Conservation (phyloP, 2,329 filamentous ascomycete genomes). For the Aspergillus bombycis region DNA sequence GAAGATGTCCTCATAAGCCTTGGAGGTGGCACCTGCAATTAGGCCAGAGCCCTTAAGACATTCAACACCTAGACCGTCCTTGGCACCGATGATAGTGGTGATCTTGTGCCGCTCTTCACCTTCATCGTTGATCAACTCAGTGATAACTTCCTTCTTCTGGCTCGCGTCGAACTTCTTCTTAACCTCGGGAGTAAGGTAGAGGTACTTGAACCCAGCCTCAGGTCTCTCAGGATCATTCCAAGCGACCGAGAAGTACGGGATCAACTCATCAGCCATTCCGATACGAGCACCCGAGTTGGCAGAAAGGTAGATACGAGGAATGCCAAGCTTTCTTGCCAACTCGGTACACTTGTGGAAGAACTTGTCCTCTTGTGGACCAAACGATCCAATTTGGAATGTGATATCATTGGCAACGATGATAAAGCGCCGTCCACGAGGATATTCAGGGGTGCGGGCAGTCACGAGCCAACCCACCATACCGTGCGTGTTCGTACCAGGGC, state of each 20-base stretch:
- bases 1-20: constrained; percentile 98
- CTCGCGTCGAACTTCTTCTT: constrained; percentile 85
- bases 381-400: constrained; percentile 97
- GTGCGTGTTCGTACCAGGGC: constrained; percentile 91
- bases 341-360: constrained; percentile 99
- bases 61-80: constrained; percentile 96
- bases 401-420: constrained; percentile 99
- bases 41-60: constrained; percentile 96
- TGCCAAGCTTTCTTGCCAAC: constrained; percentile 87
- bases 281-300: constrained; percentile 98
- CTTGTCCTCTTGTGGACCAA: constrained; percentile 92
- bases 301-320: constrained; percentile 95
- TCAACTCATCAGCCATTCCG: constrained; percentile 93
- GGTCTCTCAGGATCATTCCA: constrained; percentile 87
- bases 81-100: constrained; percentile 85
- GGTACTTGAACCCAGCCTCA: constrained; percentile 91
- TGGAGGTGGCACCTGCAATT: constrained; percentile 95
- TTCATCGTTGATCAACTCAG: constrained; percentile 81
- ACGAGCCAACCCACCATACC: constrained; percentile 99
- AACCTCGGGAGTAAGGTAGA: constrained; percentile 85
- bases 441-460: constrained; percentile 92
- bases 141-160: constrained; percentile 76
- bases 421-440: constrained; percentile 88
- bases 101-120: constrained; percentile 94
- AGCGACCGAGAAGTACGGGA: constrained; percentile 94